A percentile compares a stretch with the other conserved stretches of the same genome.
Conservation (phyloP, 164 flowering plant genomes). For the Platanus orientalis region DNA sequence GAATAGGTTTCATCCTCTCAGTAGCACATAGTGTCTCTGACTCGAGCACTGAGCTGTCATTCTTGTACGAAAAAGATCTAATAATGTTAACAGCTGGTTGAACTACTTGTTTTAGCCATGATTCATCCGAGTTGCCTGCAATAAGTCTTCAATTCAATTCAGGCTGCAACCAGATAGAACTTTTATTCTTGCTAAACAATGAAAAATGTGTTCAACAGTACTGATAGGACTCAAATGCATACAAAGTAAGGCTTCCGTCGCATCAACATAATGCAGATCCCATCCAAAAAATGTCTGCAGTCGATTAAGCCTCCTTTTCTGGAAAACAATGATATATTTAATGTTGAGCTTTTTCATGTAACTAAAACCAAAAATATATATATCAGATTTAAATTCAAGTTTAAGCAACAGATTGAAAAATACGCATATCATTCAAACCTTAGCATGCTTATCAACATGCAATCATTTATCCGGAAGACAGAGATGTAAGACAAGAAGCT, state of each 20-base stretch:
- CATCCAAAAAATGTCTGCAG: slow-evolving; percentile 72
- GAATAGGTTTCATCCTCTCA: slow-evolving; percentile 16
- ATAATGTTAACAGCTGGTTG: slow-evolving; percentile 50
- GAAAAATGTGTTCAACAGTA: neutral
- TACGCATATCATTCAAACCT: neutral
- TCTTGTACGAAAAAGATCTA: slow-evolving; percentile 42
- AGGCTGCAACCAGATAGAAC: neutral
- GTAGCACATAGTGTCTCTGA: slow-evolving; percentile 2
- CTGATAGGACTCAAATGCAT: slow-evolving; percentile 9
- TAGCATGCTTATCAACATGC: neutral
- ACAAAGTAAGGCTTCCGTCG: slow-evolving; percentile 65
- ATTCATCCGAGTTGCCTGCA: slow-evolving; percentile 45
- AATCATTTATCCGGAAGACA: too few relatives aligned
- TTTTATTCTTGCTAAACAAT: neutral
- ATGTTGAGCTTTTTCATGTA: neutral
- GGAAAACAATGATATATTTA: slow-evolving; percentile 17
- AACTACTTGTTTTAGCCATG: slow-evolving; percentile 62
- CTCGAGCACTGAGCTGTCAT: slow-evolving; percentile 11
- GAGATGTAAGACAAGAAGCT: slow-evolving; percentile 10
- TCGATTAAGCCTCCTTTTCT: slow-evolving; percentile 74
- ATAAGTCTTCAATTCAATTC: neutral
- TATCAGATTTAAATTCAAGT: neutral
- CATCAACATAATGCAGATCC: slow-evolving; percentile 66
- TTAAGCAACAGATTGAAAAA: neutral
- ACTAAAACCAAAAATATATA: neutral